Percentiles rank a stretch among this genome's conserved stretches.
These are phyloP conservation scores for Starmera stellimalicola DNA, from an alignment of 1,139 yeast genomes.

Conservation along the genomic window DNA sequence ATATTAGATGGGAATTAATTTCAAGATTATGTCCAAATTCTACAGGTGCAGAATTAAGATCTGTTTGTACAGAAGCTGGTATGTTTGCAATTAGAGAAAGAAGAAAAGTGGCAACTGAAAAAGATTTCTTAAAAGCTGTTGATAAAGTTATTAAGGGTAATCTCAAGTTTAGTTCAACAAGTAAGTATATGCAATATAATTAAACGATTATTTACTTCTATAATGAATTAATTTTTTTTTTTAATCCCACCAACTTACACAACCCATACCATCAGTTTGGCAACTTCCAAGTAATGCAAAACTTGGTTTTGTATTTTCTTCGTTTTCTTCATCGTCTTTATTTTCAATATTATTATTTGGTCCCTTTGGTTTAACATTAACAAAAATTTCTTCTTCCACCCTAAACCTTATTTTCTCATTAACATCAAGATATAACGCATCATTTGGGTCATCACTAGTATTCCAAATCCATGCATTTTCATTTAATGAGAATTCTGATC, in stretches of 20 bases:
- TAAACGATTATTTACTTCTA: too few relatives aligned
- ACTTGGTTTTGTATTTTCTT: conserved; percentile 35
- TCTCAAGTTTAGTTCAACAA: conserved; percentile 92
- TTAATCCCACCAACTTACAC: conserved; percentile 91
- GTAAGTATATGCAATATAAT: conserved; percentile 97
- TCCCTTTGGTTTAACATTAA: conserved; percentile 69
- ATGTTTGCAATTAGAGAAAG: conserved; percentile 99
- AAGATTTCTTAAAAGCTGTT: conserved; percentile 93
- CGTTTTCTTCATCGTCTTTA: conserved; percentile 30
- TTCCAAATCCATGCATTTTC: conserved; percentile 97
- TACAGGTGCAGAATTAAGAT: conserved; percentile 95
- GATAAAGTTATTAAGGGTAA: conserved; percentile 98
- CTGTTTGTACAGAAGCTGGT: conserved; percentile 97
- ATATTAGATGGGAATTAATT: conserved; percentile 95
- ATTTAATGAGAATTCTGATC: conserved; percentile 53
- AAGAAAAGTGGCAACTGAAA: conserved; percentile 95
- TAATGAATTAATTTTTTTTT: neutral
- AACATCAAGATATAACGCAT: conserved; percentile 76
- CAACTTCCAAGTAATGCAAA: conserved; percentile 86
- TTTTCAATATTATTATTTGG: conserved; percentile 33
- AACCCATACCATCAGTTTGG: conserved; percentile 94
- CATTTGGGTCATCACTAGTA: conserved; percentile 58
- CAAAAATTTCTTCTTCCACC: conserved; percentile 81
- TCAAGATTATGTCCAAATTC: conserved; percentile 96
- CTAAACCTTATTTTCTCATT: conserved; percentile 88